phyloP scores from a whole-genome alignment of 768 basidiomycete genomes.

The Pulveroboletus sp. region DNA sequence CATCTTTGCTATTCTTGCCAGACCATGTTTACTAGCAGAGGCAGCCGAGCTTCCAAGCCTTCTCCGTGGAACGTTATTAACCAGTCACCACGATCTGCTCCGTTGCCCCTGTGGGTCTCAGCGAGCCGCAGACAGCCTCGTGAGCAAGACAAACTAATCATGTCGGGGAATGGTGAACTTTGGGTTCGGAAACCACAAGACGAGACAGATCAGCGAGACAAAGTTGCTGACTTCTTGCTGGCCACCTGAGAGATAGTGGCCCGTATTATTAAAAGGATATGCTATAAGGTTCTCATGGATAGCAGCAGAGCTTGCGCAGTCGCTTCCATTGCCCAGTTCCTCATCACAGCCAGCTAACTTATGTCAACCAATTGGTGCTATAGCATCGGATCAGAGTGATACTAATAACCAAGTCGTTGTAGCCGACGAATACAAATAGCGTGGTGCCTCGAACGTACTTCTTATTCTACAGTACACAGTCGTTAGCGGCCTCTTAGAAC shows the following conservation, averaged over 20 bases:
- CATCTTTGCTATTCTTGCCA: constrained; percentile 63
- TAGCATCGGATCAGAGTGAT: too few species aligned
- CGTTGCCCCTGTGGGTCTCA: constrained; percentile 35
- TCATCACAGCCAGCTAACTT: neutral
- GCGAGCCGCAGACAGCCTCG: neutral
- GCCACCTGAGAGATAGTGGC: constrained; percentile 16
- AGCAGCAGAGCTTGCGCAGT: neutral
- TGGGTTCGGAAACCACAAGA: constrained; percentile 32
- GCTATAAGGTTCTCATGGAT: neutral
- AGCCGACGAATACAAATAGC: constrained; percentile 34
- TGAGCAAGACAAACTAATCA: neutral
- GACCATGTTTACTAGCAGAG: constrained; percentile 55
- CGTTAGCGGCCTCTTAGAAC: neutral
- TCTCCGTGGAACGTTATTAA: neutral
- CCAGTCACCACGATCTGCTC: constrained; percentile 13
- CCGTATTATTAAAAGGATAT: neutral
- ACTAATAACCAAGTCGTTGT: too few species aligned
- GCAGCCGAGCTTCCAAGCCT: constrained; percentile 39
- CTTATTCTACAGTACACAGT: neutral
- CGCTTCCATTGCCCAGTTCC: neutral
- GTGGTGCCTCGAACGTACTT: neutral
- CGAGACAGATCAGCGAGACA: constrained; percentile 35
- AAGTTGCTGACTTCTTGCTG: constrained; percentile 39
- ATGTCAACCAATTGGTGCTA: constrained; percentile 4
- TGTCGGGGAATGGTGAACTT: constrained; percentile 24